Base-by-base conservation (phyloP, 2,329 filamentous ascomycete species). In the Stemphylium beticola region DNA sequence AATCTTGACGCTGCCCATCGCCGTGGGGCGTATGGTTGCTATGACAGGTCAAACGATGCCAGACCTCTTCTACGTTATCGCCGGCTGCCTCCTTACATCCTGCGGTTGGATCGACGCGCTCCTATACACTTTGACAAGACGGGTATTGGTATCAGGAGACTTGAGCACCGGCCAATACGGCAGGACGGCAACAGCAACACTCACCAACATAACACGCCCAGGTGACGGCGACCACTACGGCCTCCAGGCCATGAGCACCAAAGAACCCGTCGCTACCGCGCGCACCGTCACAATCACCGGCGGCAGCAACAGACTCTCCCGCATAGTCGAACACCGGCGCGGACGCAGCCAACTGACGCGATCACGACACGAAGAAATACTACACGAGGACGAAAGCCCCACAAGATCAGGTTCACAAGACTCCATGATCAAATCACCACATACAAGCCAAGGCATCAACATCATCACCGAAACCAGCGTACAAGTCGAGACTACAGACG, bases 1-100 rank as follows among this genome's bases (percentile, higher is more conserved):
- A 2, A 53, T 87, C 15, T 85, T 88, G 60, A 90, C 87, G 0
- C 79, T 87, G 0, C 88, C 88, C 0, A 78, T 91, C 1, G 86
- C 87, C 7, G 64, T 74, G 5, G 74, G 73, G 6, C 69, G 74
- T 32, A 76, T 76, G 74, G 66, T 71, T 12, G 63, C 70, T 17
- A 76, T 76, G 74, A 71, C 67, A 1, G 73, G 73, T 6, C 60
- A 61, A 4, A 44, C 75, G 0, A 78, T 86, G 3, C 79, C 82
- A 0, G 76, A 85, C 0, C 74, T 69, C 0, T 87, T 84, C 67
- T 87, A 86, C 67, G 83, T 81, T 66, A 79, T 86, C 10, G 83
- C 85, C 0, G 86, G 85, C 1, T 78, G 79, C 1, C 81, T 88
- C 72, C 84, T 87, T 41, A 79, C 78, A 3, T 77, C 71, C 6